phyloP scores from a whole-genome alignment of 768 basidiomycete species.

The Coprinellus micaceus region DNA sequence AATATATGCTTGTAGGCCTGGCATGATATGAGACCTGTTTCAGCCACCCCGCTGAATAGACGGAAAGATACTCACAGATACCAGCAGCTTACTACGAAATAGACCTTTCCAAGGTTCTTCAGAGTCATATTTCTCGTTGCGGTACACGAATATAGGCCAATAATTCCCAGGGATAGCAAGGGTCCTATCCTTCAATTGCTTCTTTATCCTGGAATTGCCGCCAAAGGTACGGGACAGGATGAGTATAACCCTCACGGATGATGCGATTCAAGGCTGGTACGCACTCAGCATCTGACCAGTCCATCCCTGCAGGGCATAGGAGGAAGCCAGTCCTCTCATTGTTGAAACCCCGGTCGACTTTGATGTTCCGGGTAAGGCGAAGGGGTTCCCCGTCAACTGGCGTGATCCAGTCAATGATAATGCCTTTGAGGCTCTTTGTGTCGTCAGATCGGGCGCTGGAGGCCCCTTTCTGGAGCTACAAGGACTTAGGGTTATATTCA shows the following conservation, averaged over 20 bases:
- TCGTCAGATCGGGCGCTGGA: slow-evolving; percentile 10
- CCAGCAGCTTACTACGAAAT: slow-evolving; percentile 4
- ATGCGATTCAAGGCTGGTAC: background rate
- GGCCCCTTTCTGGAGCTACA: slow-evolving; percentile 13
- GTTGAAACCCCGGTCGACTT: slow-evolving; percentile 13
- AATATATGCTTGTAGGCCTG: slow-evolving; percentile 13
- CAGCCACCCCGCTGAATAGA: background rate
- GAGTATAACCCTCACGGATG: background rate
- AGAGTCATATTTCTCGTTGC: slow-evolving; percentile 11
- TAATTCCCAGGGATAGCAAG: slow-evolving; percentile 9
- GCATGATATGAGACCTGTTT: no score
- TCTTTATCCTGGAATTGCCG: slow-evolving; percentile 3
- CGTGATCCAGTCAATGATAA: background rate
- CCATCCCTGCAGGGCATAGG: slow-evolving; percentile 18
- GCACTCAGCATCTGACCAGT: slow-evolving; percentile 19
- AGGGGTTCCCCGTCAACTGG: slow-evolving; percentile 2
- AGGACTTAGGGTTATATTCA: no score
- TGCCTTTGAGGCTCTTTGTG: background rate
- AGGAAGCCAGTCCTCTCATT: slow-evolving; percentile 18
- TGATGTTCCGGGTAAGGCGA: slow-evolving; percentile 13
- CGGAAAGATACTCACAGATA: background rate
- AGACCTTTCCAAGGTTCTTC: slow-evolving; percentile 17
- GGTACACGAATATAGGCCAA: slow-evolving; percentile 18
- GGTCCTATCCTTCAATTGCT: background rate
- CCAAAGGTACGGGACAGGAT: background rate